Evolutionary conservation across 805 yeast genomes (phyloP).

Genomic region (Nakazawaea ishiwadae): DNA sequence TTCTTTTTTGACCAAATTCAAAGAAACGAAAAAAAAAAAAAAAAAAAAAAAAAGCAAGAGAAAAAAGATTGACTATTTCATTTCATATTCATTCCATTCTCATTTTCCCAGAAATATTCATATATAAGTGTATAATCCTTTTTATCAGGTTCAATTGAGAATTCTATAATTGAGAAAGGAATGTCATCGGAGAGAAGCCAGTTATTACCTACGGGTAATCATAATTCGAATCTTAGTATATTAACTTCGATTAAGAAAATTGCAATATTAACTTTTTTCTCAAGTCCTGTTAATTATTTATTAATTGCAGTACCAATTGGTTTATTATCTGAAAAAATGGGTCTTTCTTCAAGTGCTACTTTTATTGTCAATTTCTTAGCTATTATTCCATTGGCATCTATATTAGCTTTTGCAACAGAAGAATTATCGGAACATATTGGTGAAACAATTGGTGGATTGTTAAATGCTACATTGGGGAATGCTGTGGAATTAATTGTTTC

Average conservation of each 20-base stretch:
- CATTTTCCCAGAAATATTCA: too few relatives aligned
- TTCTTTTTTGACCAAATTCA: too few relatives aligned
- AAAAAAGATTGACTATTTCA: too few relatives aligned
- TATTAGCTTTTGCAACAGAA: conserved; percentile 90
- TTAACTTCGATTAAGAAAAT: not conserved
- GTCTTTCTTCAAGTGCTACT: conserved; percentile 47
- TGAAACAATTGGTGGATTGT: conserved; percentile 86
- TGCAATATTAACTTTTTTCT: conserved; percentile 4
- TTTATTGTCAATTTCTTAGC: conserved; percentile 82
- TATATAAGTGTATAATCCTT: too few relatives aligned
- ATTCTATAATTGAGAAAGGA: too few relatives aligned
- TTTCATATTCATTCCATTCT: too few relatives aligned
- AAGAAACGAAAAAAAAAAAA: too few relatives aligned
- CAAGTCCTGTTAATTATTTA: conserved; percentile 62
- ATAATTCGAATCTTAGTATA: not conserved
- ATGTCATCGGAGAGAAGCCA: conserved; percentile 8
- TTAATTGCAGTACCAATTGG: conserved; percentile 89
- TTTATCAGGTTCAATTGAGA: too few relatives aligned
- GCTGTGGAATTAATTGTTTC: conserved; percentile 97
- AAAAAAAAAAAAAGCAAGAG: too few relatives aligned
- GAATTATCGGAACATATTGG: conserved; percentile 86
- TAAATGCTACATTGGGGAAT: conserved; percentile 96
- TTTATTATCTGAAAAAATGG: conserved; percentile 59
- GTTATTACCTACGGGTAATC: not conserved
- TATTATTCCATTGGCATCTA: conserved; percentile 87